Conservation (phyloP, 1,139 yeast species). For the Pneumocystis canis region DNA sequence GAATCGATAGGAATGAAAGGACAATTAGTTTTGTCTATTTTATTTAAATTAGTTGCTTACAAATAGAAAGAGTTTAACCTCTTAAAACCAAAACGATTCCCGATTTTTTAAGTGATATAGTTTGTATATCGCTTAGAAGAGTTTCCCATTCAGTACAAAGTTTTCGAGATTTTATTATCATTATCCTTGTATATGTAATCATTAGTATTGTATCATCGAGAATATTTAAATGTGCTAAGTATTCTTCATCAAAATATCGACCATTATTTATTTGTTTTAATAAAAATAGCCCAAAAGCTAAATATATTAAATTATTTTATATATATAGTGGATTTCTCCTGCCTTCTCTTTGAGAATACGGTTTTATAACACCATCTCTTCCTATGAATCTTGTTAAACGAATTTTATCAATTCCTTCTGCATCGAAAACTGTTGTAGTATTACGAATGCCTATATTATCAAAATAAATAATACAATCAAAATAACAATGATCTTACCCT, state of each 20-base stretch:
- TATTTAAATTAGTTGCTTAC: background rate
- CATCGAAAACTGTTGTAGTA: slow-evolving; percentile 82
- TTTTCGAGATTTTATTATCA: slow-evolving; percentile 52
- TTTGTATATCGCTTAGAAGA: slow-evolving; percentile 42
- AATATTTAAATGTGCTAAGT: slow-evolving; percentile 70
- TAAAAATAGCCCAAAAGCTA: slow-evolving; percentile 70
- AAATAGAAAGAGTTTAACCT: slow-evolving; percentile 17
- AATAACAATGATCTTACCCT: slow-evolving; percentile 20
- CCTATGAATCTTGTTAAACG: slow-evolving; percentile 68
- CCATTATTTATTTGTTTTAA: slow-evolving; percentile 75
- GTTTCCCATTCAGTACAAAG: slow-evolving; percentile 54
- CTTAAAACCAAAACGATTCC: slow-evolving; percentile 61
- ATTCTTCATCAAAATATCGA: slow-evolving; percentile 49
- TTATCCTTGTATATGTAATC: slow-evolving; percentile 57
- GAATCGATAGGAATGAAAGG: slow-evolving; percentile 75
- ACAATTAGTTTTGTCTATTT: slow-evolving; percentile 35
- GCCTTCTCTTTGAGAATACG: slow-evolving; percentile 70
- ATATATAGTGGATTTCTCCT: slow-evolving; percentile 19
- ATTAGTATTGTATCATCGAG: slow-evolving; percentile 58
- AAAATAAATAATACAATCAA: background rate
- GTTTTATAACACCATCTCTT: slow-evolving; percentile 52
- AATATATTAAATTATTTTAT: background rate
- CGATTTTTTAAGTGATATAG: slow-evolving; percentile 62
- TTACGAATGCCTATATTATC: slow-evolving; percentile 51
- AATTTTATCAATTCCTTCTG: slow-evolving; percentile 62